Conservation (phyloP, 2,329 filamentous ascomycete genomes). For the Zarea fungicola region DNA sequence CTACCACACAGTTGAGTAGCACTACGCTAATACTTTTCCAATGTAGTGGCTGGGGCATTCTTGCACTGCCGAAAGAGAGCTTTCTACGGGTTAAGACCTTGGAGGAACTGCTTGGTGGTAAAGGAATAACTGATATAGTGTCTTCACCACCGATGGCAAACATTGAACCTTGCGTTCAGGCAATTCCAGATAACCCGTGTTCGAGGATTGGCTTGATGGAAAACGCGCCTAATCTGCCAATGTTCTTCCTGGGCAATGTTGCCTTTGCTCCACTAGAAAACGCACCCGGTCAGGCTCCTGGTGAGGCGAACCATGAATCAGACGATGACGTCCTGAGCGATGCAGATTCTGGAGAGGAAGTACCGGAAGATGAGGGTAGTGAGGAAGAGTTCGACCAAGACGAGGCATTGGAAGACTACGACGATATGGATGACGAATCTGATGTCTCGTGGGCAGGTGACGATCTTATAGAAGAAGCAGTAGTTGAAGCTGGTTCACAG, state of each 20-base stretch:
- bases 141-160: constrained; percentile 22
- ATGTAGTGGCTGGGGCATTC: constrained; percentile 43
- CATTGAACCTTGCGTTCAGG: constrained; percentile 20
- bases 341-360: too few relatives aligned
- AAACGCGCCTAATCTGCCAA: background rate
- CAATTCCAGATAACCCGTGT: constrained; percentile 26
- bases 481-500: background rate
- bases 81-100: constrained; percentile 34
- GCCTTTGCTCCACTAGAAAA: constrained; percentile 5
- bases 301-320: background rate
- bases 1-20: too few relatives aligned
- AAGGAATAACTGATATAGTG: constrained; percentile 15
- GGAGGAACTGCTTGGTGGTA: constrained; percentile 30
- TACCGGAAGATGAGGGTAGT: constrained; percentile 11
- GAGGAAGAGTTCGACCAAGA: constrained; percentile 14
- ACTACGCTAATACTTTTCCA: background rate
- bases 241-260: background rate
- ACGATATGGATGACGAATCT: background rate
- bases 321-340: too few relatives aligned
- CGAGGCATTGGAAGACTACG: background rate
- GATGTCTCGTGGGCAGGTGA: constrained; percentile 3
- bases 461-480: background rate
- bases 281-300: background rate
- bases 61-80: constrained; percentile 38
- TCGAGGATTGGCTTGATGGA: background rate